Evolutionary conservation across 805 yeast genomes (phyloP), one percentile per base, ranked within the genome.

Genomic region (Ogataea wickerhamii): DNA sequence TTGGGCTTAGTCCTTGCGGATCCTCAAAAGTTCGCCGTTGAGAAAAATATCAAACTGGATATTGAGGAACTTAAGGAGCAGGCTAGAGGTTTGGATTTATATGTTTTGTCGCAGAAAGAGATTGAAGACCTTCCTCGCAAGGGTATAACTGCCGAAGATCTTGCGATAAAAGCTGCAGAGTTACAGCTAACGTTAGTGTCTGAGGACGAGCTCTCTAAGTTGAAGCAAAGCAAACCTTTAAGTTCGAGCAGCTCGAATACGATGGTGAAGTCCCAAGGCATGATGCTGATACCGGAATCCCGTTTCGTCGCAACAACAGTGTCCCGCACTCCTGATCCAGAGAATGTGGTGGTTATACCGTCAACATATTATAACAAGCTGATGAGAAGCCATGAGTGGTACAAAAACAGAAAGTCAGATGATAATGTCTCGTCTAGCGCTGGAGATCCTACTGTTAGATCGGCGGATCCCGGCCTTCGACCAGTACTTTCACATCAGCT

Each of bases 271-370:
- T 52, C 61, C 11, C 55, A 64, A 35, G 81, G 80, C 3, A 50
- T 73, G 34, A 52, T 82, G 47, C 68, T 77, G 35, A 67, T 84
- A 28, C 85, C 91, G 1, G 68, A 67, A 35, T 56, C 69, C n/a
- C 66, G 79, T 2, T 81, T 74, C 48, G 65, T 82, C 43, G 78
- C 85, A 1, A 80, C 88, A 1, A 77, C 83, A 2, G 72, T 72
- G 25, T 71, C 75, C 6, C 67, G 73, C 46, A 60, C 60, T 4
- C 77, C 84, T 4, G 85, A 80, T 47, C 58, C 68, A 10, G 59
- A 65, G 4, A 73, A 75, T 44, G 79, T 81, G 23, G 80, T 79
- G 41, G 78, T 80, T 7, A 54, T 83, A 23, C 88, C 91, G 5
- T 64, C 71, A 5, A 68, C 79, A 2, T 82, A 82, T 54, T 83